phyloP scores from a whole-genome alignment of 2,329 filamentous ascomycete genomes.

The Cryphonectria japonica region DNA sequence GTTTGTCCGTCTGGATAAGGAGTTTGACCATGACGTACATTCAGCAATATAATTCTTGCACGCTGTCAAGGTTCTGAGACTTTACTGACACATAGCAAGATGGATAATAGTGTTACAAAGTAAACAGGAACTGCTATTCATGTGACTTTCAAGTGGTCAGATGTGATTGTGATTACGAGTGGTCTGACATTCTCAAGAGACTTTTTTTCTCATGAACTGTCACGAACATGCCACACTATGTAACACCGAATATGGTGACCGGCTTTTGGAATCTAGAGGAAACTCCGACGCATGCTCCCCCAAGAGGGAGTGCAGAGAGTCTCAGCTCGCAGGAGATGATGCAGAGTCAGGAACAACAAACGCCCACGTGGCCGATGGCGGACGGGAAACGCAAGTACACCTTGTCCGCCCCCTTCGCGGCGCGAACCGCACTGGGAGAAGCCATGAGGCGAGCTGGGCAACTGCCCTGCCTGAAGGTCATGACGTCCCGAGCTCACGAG shows the following conservation, averaged over 20 bases:
- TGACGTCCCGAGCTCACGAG: neutral
- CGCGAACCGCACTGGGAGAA: neutral
- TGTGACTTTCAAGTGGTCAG: neutral
- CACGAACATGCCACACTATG: neutral
- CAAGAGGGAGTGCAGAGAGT: neutral
- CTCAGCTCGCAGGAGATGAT: neutral
- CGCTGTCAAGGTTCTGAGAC: neutral
- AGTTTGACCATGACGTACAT: neutral
- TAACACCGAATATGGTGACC: neutral
- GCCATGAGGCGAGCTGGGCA: neutral
- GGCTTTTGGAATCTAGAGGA: neutral
- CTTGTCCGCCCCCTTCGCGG: neutral
- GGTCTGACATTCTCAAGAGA: too few species aligned
- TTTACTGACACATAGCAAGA: neutral
- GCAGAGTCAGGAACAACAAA: neutral
- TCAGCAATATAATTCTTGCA: neutral
- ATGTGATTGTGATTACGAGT: neutral
- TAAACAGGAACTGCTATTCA: neutral
- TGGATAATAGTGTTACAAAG: neutral
- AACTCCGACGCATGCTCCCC: neutral
- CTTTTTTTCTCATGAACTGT: neutral
- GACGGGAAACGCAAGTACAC: neutral
- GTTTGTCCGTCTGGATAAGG: neutral
- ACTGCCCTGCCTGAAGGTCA: neutral
- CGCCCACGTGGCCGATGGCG: constrained; percentile 1